Base-by-base conservation (phyloP, 2,329 filamentous ascomycete genomes). In the Stachybotrys chartarum region DNA sequence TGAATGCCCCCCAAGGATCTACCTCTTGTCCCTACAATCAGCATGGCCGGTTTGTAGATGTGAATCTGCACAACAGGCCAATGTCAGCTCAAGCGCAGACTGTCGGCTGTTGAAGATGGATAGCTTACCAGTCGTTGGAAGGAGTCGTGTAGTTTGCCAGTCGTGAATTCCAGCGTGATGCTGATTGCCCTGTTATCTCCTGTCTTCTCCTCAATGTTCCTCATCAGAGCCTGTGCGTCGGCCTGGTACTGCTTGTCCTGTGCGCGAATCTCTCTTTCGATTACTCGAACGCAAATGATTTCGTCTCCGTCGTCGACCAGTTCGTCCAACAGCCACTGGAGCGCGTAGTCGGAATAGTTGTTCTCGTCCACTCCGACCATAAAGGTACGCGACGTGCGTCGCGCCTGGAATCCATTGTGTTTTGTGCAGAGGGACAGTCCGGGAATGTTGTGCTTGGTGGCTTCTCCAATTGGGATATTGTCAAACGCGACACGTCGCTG, bases 301-400 rank as follows among this genome's bases (percentile, higher is more conserved):
- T 96, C 91, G 67, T 97, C 92, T 17, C 92, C 91, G 65, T 96
- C 92, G 64, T 96, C 91, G 46, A 96, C 90, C 55, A 96, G 79
- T 72, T 96, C 91, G 64, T 95, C 90, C 45, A 97, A 83, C 52
- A 96, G 79, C 91, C 91, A 97, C 70, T 95, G 90, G 17, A 97
- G 78, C 16, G 92, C 92, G 71, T 93, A 94, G 59, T 96, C 90
- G 7, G 91, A 96, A 71, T 96, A 96, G 56, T 90, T 83, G 63
- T 96, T 91, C 65, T 93, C 89, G 71, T 96, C 92, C 17, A 92
- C 88, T 18, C 92, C 92, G 60, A 92, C 93, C 68, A 97, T 85
- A 64, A 96, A 96, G 8, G 90, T 95, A 54, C 92, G 85, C 54
- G 90, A 94, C 57, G 90, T 82, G 58, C 91, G 86, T 47, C 85